These are phyloP conservation scores for Candolleomyces efflorescens DNA, from an alignment of 768 basidiomycete species.

Conservation along the genomic window DNA sequence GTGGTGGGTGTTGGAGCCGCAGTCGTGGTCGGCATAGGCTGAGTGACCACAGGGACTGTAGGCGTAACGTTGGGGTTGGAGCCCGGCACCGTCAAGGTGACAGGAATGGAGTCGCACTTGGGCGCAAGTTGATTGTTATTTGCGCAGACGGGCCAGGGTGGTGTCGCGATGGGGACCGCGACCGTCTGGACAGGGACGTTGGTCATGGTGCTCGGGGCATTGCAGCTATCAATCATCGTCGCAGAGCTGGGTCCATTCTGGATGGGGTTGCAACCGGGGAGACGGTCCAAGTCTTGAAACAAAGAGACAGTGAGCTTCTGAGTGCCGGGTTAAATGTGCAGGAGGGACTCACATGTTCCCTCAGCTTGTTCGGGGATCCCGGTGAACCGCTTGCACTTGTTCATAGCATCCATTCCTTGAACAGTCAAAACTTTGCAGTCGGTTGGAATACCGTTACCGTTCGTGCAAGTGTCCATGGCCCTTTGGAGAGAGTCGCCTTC, in stretches of 20 bases:
- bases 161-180: slow-evolving; percentile 6
- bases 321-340: background rate
- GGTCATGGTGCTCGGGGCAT: slow-evolving; percentile 13
- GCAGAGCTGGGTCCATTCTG: slow-evolving; percentile 15
- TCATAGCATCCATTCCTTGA: slow-evolving; percentile 17
- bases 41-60: background rate
- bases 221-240: slow-evolving; percentile 10
- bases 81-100: slow-evolving; percentile 6
- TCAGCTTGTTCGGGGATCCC: slow-evolving; percentile 14
- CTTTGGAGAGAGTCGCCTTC: slow-evolving; percentile 16
- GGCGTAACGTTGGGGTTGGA: slow-evolving; percentile 9
- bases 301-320: background rate
- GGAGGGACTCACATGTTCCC: slow-evolving; percentile 14
- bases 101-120: slow-evolving; percentile 9
- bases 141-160: slow-evolving; percentile 9
- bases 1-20: background rate
- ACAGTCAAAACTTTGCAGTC: slow-evolving; percentile 17
- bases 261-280: slow-evolving; percentile 20
- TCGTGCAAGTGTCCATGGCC: slow-evolving; percentile 19
- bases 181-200: slow-evolving; percentile 7
- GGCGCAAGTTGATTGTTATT: slow-evolving; percentile 2
- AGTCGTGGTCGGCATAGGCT: background rate
- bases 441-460: slow-evolving; percentile 13
- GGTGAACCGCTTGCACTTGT: slow-evolving; percentile 14
- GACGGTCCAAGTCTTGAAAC: slow-evolving; percentile 11